Base-by-base conservation (phyloP, 2,329 filamentous ascomycete species). In the Trichocomaceae sp. region DNA sequence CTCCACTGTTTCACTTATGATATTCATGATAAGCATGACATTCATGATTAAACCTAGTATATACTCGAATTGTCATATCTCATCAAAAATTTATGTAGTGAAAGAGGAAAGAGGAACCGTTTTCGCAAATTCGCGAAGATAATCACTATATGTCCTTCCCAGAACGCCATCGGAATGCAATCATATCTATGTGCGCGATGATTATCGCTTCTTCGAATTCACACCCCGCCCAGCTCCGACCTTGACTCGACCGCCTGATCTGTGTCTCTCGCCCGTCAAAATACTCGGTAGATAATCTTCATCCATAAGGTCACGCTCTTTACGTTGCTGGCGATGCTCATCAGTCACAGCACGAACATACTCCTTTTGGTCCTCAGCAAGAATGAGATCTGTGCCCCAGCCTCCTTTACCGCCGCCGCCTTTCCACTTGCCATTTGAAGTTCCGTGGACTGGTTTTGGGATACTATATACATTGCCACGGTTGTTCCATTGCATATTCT, bases 281-380 rank as follows among this genome's bases (percentile, higher is more conserved):
- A 99, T 88, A 33, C 83, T 79, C 0, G 93, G 93, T 59, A 97
- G 72, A 69, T 91, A 95, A 72, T 99, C 92, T 67, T 95, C 86
- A 67, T 97, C 92, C 92, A 97, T 95, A 55, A 96, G 74, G 72
- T 96, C 90, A 66, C 83, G 85, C 68, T 88, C 83, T 66, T 85
- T 85, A 52, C 76, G 77, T 45, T 64, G 64, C 41, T 66, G 64
- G 63, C 86, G 82, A 63, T 80, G 82, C 67, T 87, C 82, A 62
- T 84, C 80, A 2, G 79, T 80, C 15, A 81, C 69, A 52, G 84
- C 84, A 60, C 80, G 77, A 42, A 81, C 70, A 70, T 88, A 97
- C 76, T 99, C 93, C 76, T 95, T 96, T 77, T 99, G 93, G 69
- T 99, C 93, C 73, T 96, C 92, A 0, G 90, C 84, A 9, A 99